A percentile compares a stretch with the other conserved stretches of the same genome.
These are phyloP conservation scores for Pyrenochaeta sp. DNA, from an alignment of 2,329 filamentous ascomycete species.

Conservation along the genomic window DNA sequence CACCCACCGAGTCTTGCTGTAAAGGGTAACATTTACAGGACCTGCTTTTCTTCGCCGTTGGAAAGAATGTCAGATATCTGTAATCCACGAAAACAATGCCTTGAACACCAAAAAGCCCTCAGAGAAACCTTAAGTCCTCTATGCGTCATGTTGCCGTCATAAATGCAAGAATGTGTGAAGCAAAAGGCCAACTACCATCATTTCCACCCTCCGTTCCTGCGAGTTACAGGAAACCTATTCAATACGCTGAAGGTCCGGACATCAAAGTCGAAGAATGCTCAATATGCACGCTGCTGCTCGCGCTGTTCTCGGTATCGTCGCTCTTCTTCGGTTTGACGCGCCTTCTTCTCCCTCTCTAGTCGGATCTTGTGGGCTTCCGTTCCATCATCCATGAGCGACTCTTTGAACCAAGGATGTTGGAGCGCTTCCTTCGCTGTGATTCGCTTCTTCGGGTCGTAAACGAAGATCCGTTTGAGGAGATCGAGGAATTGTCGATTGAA, in stretches of 20 bases:
- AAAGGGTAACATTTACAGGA: neutral
- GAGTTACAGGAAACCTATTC: conserved; percentile 17
- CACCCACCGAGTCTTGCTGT: too few species aligned
- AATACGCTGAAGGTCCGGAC: conserved; percentile 14
- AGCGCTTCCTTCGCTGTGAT: conserved; percentile 71
- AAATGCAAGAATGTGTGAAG: conserved; percentile 49
- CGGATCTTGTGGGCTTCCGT: conserved; percentile 69
- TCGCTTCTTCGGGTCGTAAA: conserved; percentile 70
- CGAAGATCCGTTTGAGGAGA: conserved; percentile 68
- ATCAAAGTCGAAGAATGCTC: conserved; percentile 11
- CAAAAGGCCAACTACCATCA: conserved; percentile 22
- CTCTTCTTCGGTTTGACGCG: conserved; percentile 40
- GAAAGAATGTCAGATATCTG: conserved; percentile 25
- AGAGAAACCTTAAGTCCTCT: conserved; percentile 31
- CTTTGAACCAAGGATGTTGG: conserved; percentile 72
- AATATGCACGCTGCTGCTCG: conserved; percentile 33
- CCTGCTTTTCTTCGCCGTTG: conserved; percentile 7
- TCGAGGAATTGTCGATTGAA: conserved; percentile 72
- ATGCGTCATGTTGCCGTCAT: conserved; percentile 49
- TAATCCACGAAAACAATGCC: conserved; percentile 40
- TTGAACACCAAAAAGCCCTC: conserved; percentile 38
- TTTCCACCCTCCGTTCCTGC: conserved; percentile 8
- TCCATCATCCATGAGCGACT: conserved; percentile 69
- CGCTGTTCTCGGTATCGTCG: conserved; percentile 38
- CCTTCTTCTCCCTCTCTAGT: conserved; percentile 51